A percentile compares a stretch with the other conserved stretches of the same genome.
Evolutionary conservation across 2,329 filamentous ascomycete species (phyloP).

Genomic region (Claviceps africana): DNA sequence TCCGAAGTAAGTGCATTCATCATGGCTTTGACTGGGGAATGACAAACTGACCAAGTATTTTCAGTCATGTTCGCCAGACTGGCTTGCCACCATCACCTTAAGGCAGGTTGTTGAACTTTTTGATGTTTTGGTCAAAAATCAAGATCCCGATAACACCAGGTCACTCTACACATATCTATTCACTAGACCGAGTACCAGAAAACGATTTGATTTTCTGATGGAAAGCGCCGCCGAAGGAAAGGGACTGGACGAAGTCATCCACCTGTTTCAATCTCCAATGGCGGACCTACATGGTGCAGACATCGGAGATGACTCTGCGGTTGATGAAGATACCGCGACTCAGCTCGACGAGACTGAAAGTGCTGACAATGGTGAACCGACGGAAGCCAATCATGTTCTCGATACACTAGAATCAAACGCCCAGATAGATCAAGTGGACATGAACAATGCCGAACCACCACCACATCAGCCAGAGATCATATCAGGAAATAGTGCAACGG

Average conservation of each 20-base stretch:
- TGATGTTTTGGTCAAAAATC: constrained; percentile 28
- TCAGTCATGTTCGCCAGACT: constrained; percentile 22
- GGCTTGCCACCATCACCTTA: constrained; percentile 23
- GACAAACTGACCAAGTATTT: constrained; percentile 12
- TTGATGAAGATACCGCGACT: not conserved
- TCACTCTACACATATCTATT: constrained; percentile 29
- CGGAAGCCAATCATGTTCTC: constrained; percentile 10
- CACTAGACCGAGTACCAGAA: constrained; percentile 24
- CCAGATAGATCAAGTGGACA: not conserved
- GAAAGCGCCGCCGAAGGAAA: constrained; percentile 28
- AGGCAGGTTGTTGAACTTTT: constrained; percentile 29
- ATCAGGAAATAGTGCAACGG: not conserved
- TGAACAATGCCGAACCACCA: not conserved
- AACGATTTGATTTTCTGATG: constrained; percentile 24
- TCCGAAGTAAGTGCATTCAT: constrained; percentile 28
- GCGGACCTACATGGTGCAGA: not conserved
- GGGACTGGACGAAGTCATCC: constrained; percentile 26
- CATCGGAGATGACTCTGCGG: not conserved
- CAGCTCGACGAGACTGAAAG: constrained; percentile 14
- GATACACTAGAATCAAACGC: constrained; percentile 4
- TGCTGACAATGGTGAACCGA: constrained; percentile 4
- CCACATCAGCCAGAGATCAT: not conserved
- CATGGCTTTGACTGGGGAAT: not conserved
- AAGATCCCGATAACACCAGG: constrained; percentile 24
- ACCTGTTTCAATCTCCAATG: constrained; percentile 21